Conservation (phyloP, 768 basidiomycete species). For the Boletus rex-veris region DNA sequence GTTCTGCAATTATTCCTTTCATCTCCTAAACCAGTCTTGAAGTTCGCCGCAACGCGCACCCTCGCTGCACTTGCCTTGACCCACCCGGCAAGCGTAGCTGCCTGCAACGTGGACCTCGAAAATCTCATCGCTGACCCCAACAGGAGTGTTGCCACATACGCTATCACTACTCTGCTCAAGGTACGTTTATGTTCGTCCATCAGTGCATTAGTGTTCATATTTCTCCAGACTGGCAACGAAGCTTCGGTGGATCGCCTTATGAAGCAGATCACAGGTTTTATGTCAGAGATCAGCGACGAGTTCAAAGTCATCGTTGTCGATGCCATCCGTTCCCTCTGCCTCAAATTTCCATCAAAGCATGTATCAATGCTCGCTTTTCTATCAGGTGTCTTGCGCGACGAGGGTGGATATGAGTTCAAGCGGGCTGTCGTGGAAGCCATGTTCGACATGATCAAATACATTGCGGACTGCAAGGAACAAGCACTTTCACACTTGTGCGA, state of each 20-base stretch:
- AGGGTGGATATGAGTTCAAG: slow-evolving; percentile 99
- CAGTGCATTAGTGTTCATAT: slow-evolving; percentile 3
- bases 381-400: slow-evolving; percentile 93
- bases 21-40: slow-evolving; percentile 90
- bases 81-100: slow-evolving; percentile 82
- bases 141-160: slow-evolving; percentile 95
- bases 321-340: slow-evolving; percentile 94
- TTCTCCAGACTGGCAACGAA: slow-evolving; percentile 90
- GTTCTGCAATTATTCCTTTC: slow-evolving; percentile 95
- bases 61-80: slow-evolving; percentile 84
- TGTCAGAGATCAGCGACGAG: slow-evolving; percentile 99
- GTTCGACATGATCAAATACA: slow-evolving; percentile 99
- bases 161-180: slow-evolving; percentile 97
- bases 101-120: slow-evolving; percentile 96
- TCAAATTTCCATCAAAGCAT: slow-evolving; percentile 98
- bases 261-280: slow-evolving; percentile 98
- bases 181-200: slow-evolving; percentile 34
- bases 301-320: slow-evolving; percentile 99
- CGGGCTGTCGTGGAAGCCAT: slow-evolving; percentile 98
- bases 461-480: slow-evolving; percentile 92
- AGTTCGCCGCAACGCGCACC: slow-evolving; percentile 96
- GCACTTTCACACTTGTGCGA: slow-evolving; percentile 98
- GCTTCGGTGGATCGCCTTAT: slow-evolving; percentile 98
- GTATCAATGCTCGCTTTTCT: slow-evolving; percentile 96
- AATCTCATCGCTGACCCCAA: slow-evolving; percentile 94